Percentiles rank a stretch among this genome's conserved stretches.
Evolutionary conservation across 2,329 filamentous ascomycete species (phyloP).

Genomic region (Eurotiales sp.): DNA sequence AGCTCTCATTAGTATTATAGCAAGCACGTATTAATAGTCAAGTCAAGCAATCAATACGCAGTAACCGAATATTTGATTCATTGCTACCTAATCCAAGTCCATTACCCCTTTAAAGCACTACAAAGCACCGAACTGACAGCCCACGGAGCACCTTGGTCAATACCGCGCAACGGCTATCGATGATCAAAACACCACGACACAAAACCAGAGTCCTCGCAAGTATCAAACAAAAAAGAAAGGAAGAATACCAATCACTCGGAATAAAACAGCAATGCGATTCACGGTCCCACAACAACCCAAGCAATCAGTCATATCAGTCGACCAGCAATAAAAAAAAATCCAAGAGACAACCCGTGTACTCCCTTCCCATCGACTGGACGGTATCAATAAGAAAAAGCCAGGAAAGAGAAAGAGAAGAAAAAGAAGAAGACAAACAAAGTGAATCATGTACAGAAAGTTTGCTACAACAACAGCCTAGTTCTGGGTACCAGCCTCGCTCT

Average conservation of each 20-base stretch:
- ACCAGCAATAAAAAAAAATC: not conserved
- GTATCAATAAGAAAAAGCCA: too few species aligned
- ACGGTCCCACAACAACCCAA: not conserved
- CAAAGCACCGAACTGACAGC: too few species aligned
- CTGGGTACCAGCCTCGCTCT: constrained; percentile 36
- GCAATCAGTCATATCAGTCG: not conserved
- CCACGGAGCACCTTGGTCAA: too few species aligned
- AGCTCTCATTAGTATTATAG: too few species aligned
- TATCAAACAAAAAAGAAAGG: not conserved
- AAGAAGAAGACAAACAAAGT: not conserved
- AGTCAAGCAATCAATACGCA: too few species aligned
- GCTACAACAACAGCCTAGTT: constrained; percentile 17
- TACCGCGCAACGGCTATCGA: too few species aligned
- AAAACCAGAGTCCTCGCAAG: too few species aligned
- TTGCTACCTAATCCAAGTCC: too few species aligned
- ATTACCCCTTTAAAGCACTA: too few species aligned
- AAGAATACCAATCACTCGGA: not conserved
- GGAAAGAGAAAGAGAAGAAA: not conserved
- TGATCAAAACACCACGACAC: too few species aligned
- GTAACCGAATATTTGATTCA: too few species aligned
- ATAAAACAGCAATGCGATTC: not conserved
- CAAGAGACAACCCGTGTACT: not conserved
- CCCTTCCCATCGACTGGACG: not conserved
- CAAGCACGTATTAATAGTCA: too few species aligned
- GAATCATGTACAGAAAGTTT: not conserved